phyloP scores from a whole-genome alignment of 768 basidiomycete species.

The Boletus vinaceobasis region DNA sequence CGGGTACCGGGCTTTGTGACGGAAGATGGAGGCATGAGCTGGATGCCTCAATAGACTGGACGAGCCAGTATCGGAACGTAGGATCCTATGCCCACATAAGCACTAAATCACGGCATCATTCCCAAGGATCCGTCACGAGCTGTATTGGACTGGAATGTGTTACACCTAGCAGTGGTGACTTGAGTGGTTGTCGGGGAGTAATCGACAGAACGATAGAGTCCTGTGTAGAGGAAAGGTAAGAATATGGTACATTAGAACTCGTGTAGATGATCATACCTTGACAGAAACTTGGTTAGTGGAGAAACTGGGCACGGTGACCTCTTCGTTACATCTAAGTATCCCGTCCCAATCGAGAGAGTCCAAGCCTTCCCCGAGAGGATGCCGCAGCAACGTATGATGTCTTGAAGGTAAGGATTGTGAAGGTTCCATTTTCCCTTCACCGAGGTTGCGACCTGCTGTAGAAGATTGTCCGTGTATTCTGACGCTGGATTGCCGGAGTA shows the following conservation, averaged over 20 bases:
- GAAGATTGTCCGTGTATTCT: conserved; percentile 26
- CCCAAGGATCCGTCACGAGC: conserved; percentile 58
- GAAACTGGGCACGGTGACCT: conserved; percentile 46
- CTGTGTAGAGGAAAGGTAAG: conserved; percentile 30
- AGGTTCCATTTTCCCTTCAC: conserved; percentile 48
- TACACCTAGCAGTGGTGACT: conserved; percentile 32
- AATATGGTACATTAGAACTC: background rate
- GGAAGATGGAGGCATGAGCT: background rate
- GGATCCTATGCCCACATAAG: background rate
- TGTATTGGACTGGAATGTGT: conserved; percentile 52
- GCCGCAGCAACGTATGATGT: conserved; percentile 1
- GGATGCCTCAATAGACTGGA: background rate
- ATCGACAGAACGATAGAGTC: conserved; percentile 56
- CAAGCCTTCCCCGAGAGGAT: conserved; percentile 25
- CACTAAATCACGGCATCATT: conserved; percentile 6
- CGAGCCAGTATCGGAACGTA: background rate
- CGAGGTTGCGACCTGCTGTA: conserved; percentile 30
- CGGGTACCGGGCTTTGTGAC: background rate
- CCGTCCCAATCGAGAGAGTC: conserved; percentile 63
- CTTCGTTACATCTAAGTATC: conserved; percentile 38
- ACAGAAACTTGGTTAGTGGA: conserved; percentile 42
- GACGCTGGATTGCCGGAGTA: conserved; percentile 49
- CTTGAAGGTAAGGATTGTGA: conserved; percentile 36
- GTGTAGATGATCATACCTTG: conserved; percentile 38
- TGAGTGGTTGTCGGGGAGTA: conserved; percentile 38